Evolutionary conservation across 2,329 filamentous ascomycete species (phyloP), one percentile per base, ranked within the genome.

Genomic region (Pseudocercospora ulei): DNA sequence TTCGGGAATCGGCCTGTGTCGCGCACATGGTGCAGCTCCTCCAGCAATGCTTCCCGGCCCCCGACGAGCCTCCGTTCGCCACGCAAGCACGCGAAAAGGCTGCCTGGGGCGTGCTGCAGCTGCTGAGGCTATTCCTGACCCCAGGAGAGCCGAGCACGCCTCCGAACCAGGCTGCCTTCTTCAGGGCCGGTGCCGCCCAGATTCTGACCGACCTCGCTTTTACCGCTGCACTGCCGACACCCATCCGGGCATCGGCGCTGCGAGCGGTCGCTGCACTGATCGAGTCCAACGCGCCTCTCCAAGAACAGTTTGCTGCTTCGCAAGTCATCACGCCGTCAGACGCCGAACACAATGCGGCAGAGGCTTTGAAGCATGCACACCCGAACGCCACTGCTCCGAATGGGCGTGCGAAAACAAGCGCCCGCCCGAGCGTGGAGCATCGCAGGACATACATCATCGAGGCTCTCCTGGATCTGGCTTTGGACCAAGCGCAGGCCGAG

Each of bases 191-290:
- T 6, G 71, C 93, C 6, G 71, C 90, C 31, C 78, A 81, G 49
- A 77, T 85, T 52, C 76, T 90, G 18, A 67, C 96, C 17, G 80
- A 85, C 50, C 72, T 95, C 43, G 81, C 84, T 2, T 96, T 96
- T 58, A 80, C 76, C 44, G 73, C 73, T 38, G 69, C 69, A 16
- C 78, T 82, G 40, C 80, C 82, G 53, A 67, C 81, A 26, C 75
- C 79, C 45, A 87, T 96, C 50, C 83, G 82, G 57, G 78, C 84
- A 22, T 86, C 92, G 75, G 87, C 90, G 47, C 66, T 98, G 35
- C 72, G 76, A 49, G 82, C 85, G 19, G 92, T 85, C 56, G 86
- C 85, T 38, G 86, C 94, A 62, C 73, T 93, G 53, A 93, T 98
- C 52, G 75, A 80, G 47, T 82, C 77, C 26, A 94, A 94, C 57